These are phyloP conservation scores for Ascochyta koolunga DNA, from an alignment of 2,329 filamentous ascomycete genomes.

Conservation along the genomic window DNA sequence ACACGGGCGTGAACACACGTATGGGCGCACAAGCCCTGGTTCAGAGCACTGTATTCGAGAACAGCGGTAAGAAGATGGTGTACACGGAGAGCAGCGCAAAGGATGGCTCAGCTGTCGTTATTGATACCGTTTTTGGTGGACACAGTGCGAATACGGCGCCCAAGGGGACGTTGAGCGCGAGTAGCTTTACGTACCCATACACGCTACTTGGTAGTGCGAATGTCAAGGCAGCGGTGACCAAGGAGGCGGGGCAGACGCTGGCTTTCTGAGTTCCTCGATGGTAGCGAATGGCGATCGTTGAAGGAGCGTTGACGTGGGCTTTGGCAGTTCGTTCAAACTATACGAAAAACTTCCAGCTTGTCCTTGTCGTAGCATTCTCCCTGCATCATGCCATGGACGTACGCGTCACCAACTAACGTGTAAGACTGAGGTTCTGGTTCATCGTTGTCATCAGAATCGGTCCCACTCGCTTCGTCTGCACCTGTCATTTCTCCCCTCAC, in stretches of 20 bases:
- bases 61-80: constrained; percentile 62
- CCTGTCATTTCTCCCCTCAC: background rate
- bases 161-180: constrained; percentile 55
- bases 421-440: background rate
- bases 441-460: background rate
- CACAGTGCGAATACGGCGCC: constrained; percentile 55
- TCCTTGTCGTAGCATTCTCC: background rate
- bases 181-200: constrained; percentile 58
- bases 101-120: constrained; percentile 50
- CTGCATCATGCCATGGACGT: background rate
- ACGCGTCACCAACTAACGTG: background rate
- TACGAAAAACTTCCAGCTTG: background rate
- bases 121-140: constrained; percentile 52
- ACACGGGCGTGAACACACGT: constrained; percentile 49
- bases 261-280: constrained; percentile 5
- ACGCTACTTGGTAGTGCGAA: constrained; percentile 56
- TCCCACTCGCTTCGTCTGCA: background rate
- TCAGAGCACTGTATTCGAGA: constrained; percentile 60
- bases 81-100: constrained; percentile 59
- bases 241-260: constrained; percentile 31
- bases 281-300: too few species aligned
- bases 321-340: background rate
- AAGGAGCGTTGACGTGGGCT: too few species aligned
- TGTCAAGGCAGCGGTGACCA: constrained; percentile 54
- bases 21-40: constrained; percentile 51